These are phyloP conservation scores for Tuctoria greenei DNA, from an alignment of 176 grass and related monocot genomes.

Conservation along the genomic window DNA sequence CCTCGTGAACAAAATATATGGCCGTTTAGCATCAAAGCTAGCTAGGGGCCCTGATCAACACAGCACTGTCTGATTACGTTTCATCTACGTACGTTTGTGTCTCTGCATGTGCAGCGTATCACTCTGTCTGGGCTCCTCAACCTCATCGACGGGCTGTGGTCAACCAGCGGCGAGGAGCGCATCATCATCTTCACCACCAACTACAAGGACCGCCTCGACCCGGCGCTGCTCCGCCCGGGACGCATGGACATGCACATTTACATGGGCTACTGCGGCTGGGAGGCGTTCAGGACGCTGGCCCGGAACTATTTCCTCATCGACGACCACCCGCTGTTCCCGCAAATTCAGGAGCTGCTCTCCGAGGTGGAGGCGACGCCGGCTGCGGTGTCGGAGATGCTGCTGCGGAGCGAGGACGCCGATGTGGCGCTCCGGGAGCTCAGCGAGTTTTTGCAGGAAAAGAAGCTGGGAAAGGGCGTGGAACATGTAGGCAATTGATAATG, in stretches of 20 bases:
- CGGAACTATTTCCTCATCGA: slow-evolving; percentile 39
- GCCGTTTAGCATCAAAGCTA: no score
- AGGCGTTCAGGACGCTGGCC: slow-evolving; percentile 42
- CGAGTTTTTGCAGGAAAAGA: neutral
- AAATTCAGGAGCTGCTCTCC: slow-evolving; percentile 19
- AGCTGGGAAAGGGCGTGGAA: neutral
- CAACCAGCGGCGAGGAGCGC: slow-evolving; percentile 46
- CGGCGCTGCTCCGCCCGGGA: slow-evolving; percentile 51
- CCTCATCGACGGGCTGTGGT: slow-evolving; percentile 62
- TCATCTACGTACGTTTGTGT: no score
- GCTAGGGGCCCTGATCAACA: no score
- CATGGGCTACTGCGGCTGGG: slow-evolving; percentile 40
- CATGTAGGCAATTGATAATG: no score
- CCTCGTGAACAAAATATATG: no score
- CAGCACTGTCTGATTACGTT: no score
- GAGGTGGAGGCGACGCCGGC: slow-evolving; percentile 46
- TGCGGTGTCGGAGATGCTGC: slow-evolving; percentile 30
- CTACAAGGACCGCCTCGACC: slow-evolving; percentile 54
- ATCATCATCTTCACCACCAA: slow-evolving; percentile 65
- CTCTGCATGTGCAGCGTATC: neutral
- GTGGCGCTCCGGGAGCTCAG: neutral
- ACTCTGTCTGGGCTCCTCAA: slow-evolving; percentile 62
- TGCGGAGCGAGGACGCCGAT: slow-evolving; percentile 13
- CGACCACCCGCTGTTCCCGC: neutral
- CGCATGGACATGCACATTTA: slow-evolving; percentile 68